Base-by-base conservation (phyloP, 306 rosid genomes). In the Ziziphus jujuba region DNA sequence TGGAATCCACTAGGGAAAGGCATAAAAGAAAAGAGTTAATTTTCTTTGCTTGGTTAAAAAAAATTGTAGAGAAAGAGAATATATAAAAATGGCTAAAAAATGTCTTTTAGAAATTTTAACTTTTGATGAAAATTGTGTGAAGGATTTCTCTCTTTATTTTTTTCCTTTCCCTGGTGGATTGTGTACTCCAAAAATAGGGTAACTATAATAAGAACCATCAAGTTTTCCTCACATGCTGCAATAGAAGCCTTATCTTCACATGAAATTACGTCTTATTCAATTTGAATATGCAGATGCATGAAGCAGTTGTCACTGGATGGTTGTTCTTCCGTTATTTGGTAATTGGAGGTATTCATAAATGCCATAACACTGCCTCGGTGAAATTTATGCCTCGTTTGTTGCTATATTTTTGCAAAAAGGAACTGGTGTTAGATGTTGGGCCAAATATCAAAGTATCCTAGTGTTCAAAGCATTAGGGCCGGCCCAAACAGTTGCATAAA, bases 271-370 rank as follows among this genome's bases (percentile, higher is more conserved):
- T 48, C 24, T 20, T 34, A 35, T 77, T 74, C 72, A 58, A 65
- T 61, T 59, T 73, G 11, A 54, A 45, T 67, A 66, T 76, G 51
- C 79, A 92, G 98, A 87, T 93, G 77, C 88, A 79, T 73, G 99
- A 93, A 90, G 99, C 97, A 7, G 99, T 93, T 73, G 97, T 93
- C 58, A 35, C 87, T 40, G 99, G 99, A 65, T 93, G 99, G 99
- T 75, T 93, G 89, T 93, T 93, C 83, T 93, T 93, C 71, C 96
- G 99, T 67, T 93, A 93, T 84, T 80, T 93, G 82, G 99, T 93
- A 45, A 90, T 93, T 73, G 99, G 99, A 93, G 98, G 98, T 92
- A 86, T 66, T 67, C 54, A 77, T 67, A 23, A 59, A 53, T 51
- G 8, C 66, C 34, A 19, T 57, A 48, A 50, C 56, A 36, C 67